Percentiles rank a stretch among this genome's conserved stretches.
These are phyloP conservation scores for Dysphania ambrosioides DNA, from an alignment of 148 eudicot species.

Conservation along the genomic window DNA sequence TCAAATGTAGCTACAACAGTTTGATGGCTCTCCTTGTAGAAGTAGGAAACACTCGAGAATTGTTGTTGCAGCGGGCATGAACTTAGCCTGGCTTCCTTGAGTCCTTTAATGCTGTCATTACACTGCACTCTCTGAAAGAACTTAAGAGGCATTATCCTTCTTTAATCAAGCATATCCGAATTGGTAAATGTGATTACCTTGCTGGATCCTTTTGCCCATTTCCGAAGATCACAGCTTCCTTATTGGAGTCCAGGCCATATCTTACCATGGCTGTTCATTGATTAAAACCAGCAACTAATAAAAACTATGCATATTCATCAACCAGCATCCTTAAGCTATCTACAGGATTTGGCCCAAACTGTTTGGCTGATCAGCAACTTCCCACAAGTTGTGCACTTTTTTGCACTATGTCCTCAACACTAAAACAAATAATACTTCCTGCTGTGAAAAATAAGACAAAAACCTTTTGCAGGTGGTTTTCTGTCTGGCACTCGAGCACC, in stretches of 20 bases:
- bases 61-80: no score
- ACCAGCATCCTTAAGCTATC: background rate
- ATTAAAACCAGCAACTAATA: no score
- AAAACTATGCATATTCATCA: no score
- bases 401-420: background rate
- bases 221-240: background rate
- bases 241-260: background rate
- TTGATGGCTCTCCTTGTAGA: background rate
- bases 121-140: background rate
- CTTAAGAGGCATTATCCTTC: background rate
- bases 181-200: background rate
- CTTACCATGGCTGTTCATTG: no score
- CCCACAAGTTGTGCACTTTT: background rate
- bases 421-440: background rate
- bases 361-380: background rate
- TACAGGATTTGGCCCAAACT: background rate
- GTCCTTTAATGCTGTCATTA: background rate
- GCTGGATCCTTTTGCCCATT: background rate
- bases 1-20: background rate
- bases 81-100: background rate
- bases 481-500: background rate
- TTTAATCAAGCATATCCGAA: background rate
- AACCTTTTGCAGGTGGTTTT: background rate
- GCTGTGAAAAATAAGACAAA: background rate
- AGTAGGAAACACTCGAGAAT: background rate